Evolutionary conservation across 768 basidiomycete species (phyloP).

Genomic region (Podaxis sp.): DNA sequence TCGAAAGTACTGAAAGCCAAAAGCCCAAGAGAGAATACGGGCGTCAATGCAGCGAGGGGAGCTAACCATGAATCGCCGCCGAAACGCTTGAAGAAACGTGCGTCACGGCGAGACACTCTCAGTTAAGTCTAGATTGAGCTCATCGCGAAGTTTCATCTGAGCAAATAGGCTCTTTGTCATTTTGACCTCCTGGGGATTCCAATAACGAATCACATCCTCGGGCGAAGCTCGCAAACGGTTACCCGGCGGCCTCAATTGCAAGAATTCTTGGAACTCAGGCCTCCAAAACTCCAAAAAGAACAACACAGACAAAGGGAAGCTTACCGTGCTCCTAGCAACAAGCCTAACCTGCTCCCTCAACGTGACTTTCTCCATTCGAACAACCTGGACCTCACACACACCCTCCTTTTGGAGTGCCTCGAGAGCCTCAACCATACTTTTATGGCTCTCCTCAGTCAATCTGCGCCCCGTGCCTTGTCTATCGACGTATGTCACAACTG

Average conservation of each 20-base stretch:
- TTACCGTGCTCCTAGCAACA: slow-evolving; percentile 24
- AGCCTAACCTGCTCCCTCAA: slow-evolving; percentile 23
- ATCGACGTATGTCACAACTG: slow-evolving; percentile 57
- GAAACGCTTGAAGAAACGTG: too few species aligned
- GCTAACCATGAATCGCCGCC: too few species aligned
- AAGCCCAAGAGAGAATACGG: neutral
- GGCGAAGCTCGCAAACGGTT: neutral
- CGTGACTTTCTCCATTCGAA: slow-evolving; percentile 22
- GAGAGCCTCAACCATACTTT: slow-evolving; percentile 23
- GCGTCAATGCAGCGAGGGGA: neutral
- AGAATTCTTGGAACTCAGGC: neutral
- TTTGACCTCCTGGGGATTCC: neutral
- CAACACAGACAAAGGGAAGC: neutral
- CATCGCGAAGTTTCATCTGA: neutral
- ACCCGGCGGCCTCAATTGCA: too few species aligned
- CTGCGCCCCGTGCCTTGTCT: slow-evolving; percentile 40
- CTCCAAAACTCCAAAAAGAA: neutral
- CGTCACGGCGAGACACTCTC: neutral
- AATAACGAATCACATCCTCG: too few species aligned
- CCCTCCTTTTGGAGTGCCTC: slow-evolving; percentile 22
- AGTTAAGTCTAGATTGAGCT: neutral
- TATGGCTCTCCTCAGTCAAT: slow-evolving; percentile 22
- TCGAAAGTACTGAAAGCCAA: neutral
- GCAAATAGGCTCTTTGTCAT: neutral
- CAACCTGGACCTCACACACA: slow-evolving; percentile 23